Conservation (phyloP, 257 asterid genomes). For the Solanum pinnatisectum region DNA sequence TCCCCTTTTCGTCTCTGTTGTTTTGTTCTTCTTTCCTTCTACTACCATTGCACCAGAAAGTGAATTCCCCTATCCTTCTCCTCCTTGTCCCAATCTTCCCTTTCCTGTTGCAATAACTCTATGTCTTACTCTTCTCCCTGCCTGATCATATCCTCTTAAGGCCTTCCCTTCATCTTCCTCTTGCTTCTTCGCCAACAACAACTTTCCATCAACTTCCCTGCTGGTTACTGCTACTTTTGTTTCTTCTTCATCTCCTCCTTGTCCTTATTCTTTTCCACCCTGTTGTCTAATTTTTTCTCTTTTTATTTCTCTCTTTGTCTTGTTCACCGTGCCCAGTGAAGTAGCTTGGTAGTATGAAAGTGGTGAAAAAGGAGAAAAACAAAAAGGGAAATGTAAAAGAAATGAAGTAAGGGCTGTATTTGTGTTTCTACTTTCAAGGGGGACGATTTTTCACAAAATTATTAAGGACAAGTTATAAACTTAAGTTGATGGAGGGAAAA, state of each 20-base stretch:
- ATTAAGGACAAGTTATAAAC: not conserved
- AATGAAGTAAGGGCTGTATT: not conserved
- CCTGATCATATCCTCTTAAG: not conserved
- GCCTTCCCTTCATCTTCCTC: not conserved
- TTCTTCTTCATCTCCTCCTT: not conserved
- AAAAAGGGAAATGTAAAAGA: not conserved
- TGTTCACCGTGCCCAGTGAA: not conserved
- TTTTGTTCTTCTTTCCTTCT: not conserved
- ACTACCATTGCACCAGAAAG: not conserved
- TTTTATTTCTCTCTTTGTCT: not conserved
- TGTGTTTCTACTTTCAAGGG: not conserved
- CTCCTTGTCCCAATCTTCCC: not conserved
- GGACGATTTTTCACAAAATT: not conserved
- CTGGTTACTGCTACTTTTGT: not conserved
- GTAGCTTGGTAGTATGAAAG: not conserved
- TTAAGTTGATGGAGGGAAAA: not conserved
- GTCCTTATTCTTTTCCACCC: not conserved
- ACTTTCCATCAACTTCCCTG: not conserved
- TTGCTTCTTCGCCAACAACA: not conserved
- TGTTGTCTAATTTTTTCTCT: not conserved
- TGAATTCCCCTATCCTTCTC: not conserved
- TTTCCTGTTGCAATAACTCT: not conserved
- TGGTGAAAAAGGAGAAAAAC: not conserved
- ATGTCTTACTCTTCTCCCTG: not conserved
- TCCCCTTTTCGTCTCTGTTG: not conserved